phyloP scores from a whole-genome alignment of 805 yeast species.

The Metschnikowia lunata region DNA sequence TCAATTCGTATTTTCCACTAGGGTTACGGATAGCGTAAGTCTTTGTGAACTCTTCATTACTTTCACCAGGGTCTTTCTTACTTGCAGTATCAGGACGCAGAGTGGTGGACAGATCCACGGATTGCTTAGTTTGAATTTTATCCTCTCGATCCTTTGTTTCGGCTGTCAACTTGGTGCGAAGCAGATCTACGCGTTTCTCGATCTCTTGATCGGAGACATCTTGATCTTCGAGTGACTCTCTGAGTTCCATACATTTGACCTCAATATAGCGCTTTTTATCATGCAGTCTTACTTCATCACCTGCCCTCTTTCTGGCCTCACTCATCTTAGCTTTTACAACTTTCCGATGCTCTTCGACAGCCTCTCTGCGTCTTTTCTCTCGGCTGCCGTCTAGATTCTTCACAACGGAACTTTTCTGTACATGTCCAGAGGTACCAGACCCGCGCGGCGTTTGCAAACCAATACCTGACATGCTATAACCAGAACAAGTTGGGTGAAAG shows the following conservation, averaged over 20 bases:
- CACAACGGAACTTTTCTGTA: slow-evolving; percentile 43
- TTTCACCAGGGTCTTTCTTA: neutral
- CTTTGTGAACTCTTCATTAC: neutral
- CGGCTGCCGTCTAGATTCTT: slow-evolving; percentile 26
- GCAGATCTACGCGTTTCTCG: slow-evolving; percentile 18
- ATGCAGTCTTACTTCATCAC: slow-evolving; percentile 30
- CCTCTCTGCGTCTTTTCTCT: slow-evolving; percentile 20
- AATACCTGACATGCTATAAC: slow-evolving; percentile 30
- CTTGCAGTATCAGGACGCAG: too few relatives aligned
- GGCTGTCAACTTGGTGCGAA: slow-evolving; percentile 19
- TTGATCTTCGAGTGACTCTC: slow-evolving; percentile 51
- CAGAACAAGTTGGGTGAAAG: too few relatives aligned
- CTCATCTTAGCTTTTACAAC: slow-evolving; percentile 11
- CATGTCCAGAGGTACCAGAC: slow-evolving; percentile 59
- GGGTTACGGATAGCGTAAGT: too few relatives aligned
- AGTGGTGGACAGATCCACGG: too few relatives aligned
- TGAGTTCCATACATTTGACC: slow-evolving; percentile 44
- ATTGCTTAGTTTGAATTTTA: too few relatives aligned
- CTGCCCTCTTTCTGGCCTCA: slow-evolving; percentile 11
- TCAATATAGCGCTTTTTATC: slow-evolving; percentile 37
- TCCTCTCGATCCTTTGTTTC: neutral
- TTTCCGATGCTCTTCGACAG: slow-evolving; percentile 14
- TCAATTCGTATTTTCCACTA: neutral
- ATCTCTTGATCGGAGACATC: slow-evolving; percentile 33
- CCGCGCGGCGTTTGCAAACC: slow-evolving; percentile 57